Percentiles rank a stretch among this genome's conserved stretches.
These are phyloP conservation scores for Nothophaeocryptopus gaeumannii DNA, from an alignment of 2,329 filamentous ascomycete species.

Conservation along the genomic window DNA sequence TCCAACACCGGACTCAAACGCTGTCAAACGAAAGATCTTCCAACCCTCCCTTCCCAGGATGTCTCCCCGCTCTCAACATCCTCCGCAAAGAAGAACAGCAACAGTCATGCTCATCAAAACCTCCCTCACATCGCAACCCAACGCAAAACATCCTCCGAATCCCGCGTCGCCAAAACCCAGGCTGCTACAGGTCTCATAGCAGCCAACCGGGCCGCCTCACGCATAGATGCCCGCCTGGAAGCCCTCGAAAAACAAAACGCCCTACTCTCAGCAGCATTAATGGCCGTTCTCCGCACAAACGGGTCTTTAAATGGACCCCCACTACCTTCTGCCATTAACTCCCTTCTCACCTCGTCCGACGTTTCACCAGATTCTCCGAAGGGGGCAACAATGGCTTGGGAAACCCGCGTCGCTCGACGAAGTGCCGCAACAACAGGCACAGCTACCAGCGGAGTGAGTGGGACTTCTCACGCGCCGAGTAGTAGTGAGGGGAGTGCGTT, in stretches of 20 bases:
- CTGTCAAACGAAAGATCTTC: conserved; percentile 24
- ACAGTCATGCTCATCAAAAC: neutral
- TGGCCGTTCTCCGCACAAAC: conserved; percentile 40
- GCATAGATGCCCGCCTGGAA: conserved; percentile 36
- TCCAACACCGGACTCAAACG: conserved; percentile 15
- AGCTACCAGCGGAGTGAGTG: conserved; percentile 1
- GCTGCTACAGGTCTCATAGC: no score
- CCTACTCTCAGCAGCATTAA: conserved; percentile 40
- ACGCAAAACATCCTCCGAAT: conserved; percentile 6
- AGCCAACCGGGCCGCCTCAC: conserved; percentile 15
- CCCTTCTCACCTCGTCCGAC: neutral
- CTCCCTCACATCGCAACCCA: conserved; percentile 27
- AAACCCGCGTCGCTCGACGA: conserved; percentile 28
- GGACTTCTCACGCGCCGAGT: conserved; percentile 21
- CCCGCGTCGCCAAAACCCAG: no score
- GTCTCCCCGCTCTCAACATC: conserved; percentile 21
- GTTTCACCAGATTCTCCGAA: neutral
- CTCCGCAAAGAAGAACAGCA: conserved; percentile 9
- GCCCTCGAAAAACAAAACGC: conserved; percentile 41
- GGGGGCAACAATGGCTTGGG: conserved; percentile 29
- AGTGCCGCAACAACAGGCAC: conserved; percentile 24
- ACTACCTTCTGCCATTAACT: no score
- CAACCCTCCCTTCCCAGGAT: conserved; percentile 24
- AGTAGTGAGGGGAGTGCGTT: conserved; percentile 35
- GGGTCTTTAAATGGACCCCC: conserved; percentile 33